Evolutionary conservation across 2,329 filamentous ascomycete species (phyloP).

Genomic region (Exophiala bonariae): DNA sequence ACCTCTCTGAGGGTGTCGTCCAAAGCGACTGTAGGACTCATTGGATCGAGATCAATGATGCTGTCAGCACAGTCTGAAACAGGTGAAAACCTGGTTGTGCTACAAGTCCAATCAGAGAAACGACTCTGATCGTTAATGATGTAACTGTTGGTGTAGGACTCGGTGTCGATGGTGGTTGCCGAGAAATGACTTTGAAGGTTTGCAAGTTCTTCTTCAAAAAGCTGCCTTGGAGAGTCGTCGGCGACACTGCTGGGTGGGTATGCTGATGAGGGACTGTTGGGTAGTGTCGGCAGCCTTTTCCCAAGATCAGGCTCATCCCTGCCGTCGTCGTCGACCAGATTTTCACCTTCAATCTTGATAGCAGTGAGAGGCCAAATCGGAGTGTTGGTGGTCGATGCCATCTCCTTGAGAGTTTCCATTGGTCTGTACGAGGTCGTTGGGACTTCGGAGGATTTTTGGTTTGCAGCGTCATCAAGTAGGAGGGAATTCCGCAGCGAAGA

Average conservation of each 20-base stretch:
- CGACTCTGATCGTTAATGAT: slow-evolving; percentile 35
- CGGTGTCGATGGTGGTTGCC: slow-evolving; percentile 26
- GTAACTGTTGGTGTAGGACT: slow-evolving; percentile 15
- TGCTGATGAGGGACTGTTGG: slow-evolving; percentile 47
- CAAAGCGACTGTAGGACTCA: slow-evolving; percentile 13
- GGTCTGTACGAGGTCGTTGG: slow-evolving; percentile 9
- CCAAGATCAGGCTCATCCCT: slow-evolving; percentile 31
- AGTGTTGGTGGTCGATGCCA: slow-evolving; percentile 25
- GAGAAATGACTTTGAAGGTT: slow-evolving; percentile 29
- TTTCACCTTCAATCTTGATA: slow-evolving; percentile 20
- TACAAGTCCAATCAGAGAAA: slow-evolving; percentile 42
- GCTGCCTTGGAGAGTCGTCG: slow-evolving; percentile 10
- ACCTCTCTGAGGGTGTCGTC: slow-evolving; percentile 1
- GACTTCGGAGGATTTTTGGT: slow-evolving; percentile 3
- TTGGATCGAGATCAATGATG: slow-evolving; percentile 22
- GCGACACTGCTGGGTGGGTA: slow-evolving; percentile 23
- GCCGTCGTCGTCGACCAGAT: slow-evolving; percentile 26
- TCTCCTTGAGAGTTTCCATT: slow-evolving; percentile 28
- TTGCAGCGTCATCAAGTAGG: slow-evolving; percentile 26
- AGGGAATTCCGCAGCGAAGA: slow-evolving; percentile 32
- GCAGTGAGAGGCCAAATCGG: slow-evolving; percentile 28
- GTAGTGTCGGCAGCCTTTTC: slow-evolving; percentile 46
- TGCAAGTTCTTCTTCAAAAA: slow-evolving; percentile 10
- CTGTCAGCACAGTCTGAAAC: slow-evolving; percentile 21
- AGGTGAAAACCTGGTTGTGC: slow-evolving; percentile 32